Evolutionary conservation across 768 basidiomycete species (phyloP).

Genomic region (Pisolithus sp.): DNA sequence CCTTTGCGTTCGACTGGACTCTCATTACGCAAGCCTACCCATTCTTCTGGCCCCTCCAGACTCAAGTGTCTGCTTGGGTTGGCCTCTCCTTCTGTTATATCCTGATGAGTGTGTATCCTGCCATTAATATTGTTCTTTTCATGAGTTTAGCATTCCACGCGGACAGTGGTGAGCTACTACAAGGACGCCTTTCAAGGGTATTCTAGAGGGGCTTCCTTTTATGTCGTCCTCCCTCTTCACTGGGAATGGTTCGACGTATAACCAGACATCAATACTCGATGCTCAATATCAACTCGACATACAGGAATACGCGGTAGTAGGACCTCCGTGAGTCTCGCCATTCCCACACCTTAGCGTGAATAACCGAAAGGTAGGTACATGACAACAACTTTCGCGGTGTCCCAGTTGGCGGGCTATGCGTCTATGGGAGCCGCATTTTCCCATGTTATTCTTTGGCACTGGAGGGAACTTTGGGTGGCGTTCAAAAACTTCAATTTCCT

Average conservation of each 20-base stretch:
- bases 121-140: not conserved
- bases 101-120: slow-evolving; percentile 28
- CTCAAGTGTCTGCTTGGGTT: slow-evolving; percentile 26
- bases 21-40: slow-evolving; percentile 50
- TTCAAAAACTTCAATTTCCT: slow-evolving; percentile 21
- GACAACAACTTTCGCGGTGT: slow-evolving; percentile 12
- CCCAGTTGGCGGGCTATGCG: slow-evolving; percentile 6
- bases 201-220: slow-evolving; percentile 30
- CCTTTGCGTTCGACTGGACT: slow-evolving; percentile 45
- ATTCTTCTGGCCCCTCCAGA: slow-evolving; percentile 50
- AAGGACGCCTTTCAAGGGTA: slow-evolving; percentile 38
- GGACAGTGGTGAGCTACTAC: slow-evolving; percentile 24
- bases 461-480: slow-evolving; percentile 33
- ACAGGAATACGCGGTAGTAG: slow-evolving; percentile 7
- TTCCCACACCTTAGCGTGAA: slow-evolving; percentile 2
- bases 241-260: slow-evolving; percentile 7
- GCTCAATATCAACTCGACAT: slow-evolving; percentile 7
- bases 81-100: slow-evolving; percentile 16
- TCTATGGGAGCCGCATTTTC: slow-evolving; percentile 31
- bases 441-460: slow-evolving; percentile 46
- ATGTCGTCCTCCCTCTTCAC: slow-evolving; percentile 45
- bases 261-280: slow-evolving; percentile 10
- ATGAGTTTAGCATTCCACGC: not conserved
- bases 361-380: slow-evolving; percentile 6
- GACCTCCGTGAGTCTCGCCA: slow-evolving; percentile 6